A percentile compares a stretch with the other conserved stretches of the same genome.
phyloP scores from a whole-genome alignment of 1,284 basidiomycete species.

The Volvariella volvacea region DNA sequence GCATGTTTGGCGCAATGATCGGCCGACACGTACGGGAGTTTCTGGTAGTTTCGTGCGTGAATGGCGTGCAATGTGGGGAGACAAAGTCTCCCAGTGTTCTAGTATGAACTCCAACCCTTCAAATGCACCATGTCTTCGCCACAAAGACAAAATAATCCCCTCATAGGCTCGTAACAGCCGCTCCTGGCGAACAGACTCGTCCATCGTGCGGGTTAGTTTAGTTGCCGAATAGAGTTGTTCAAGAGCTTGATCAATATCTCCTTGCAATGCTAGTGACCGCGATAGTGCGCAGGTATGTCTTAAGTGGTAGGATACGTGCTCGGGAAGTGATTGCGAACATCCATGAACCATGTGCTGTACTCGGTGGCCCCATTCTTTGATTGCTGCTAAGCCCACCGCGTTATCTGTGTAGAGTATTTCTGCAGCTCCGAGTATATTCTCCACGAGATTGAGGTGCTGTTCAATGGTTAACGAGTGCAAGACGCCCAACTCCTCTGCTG shows the following conservation, averaged over 20 bases:
- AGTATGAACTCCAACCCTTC: constrained; percentile 38
- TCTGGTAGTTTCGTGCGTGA: background rate
- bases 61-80: constrained; percentile 5
- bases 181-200: background rate
- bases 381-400: too few species aligned
- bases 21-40: constrained; percentile 6
- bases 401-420: too few species aligned
- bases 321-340: too few species aligned
- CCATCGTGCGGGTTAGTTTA: constrained; percentile 13
- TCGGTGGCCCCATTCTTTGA: too few species aligned
- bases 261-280: constrained; percentile 26
- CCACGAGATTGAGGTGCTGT: constrained; percentile 11
- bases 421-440: background rate
- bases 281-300: constrained; percentile 24
- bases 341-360: too few species aligned
- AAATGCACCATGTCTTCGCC: constrained; percentile 26
- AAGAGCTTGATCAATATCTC: constrained; percentile 28
- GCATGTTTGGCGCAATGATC: constrained; percentile 25
- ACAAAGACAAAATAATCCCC: constrained; percentile 32
- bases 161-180: constrained; percentile 23
- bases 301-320: constrained; percentile 6
- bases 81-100: constrained; percentile 34
- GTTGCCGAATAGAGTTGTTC: constrained; percentile 17
- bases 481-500: constrained; percentile 13
- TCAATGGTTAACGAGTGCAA: constrained; percentile 12